Base-by-base conservation (phyloP, 805 yeast species). In the Wickerhamomyces kurtzmanii region DNA sequence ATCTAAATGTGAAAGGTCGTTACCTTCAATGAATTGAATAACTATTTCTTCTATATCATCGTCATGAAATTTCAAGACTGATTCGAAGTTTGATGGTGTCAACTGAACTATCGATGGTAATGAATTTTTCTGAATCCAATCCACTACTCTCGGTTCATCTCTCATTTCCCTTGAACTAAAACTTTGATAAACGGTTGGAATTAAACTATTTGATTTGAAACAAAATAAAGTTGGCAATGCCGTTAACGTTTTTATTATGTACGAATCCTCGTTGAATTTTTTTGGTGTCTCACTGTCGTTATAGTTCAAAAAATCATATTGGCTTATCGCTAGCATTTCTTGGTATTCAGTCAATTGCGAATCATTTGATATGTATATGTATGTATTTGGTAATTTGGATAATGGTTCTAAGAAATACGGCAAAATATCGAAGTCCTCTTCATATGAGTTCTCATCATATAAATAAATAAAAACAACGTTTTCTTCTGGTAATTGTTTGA, bases 91-190 rank as follows among this genome's bases (percentile, higher is more conserved):
- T 2, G 29, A 40, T 0, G 68, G 60, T 0, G 70, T 65, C 28
- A 80, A 50, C 38, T 75, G 76, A 28, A 59, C 64, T 26, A 71
- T 51, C 9, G 63, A 49, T 5, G 87, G 85, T 25, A 57, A 49
- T 12, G 71, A 56, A 38, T 68, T 59, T 25, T 55, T 49, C 17
- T 49, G 44, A 17, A 81, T 51, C 58, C 79, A 81, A 11, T 63
- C 45, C 37, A 61, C 45, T 8, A 81, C 57, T 22, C 55, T 49
- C 14, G 56, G 57, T 12, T 51, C 50, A 37, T 70, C 63, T 37
- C 91, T 62, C 31, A 68, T 63, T 39, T 79, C 83, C 27, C 71
- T 71, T 6, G 84, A 68, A 0, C 76, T 74, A 51, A 70, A 73
- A 31, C 71, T 73, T 38, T 70, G 80, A 37, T 51, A 76, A 5